These are phyloP conservation scores for Cyberlindnera amylophila DNA, from an alignment of 805 yeast species.

Conservation along the genomic window DNA sequence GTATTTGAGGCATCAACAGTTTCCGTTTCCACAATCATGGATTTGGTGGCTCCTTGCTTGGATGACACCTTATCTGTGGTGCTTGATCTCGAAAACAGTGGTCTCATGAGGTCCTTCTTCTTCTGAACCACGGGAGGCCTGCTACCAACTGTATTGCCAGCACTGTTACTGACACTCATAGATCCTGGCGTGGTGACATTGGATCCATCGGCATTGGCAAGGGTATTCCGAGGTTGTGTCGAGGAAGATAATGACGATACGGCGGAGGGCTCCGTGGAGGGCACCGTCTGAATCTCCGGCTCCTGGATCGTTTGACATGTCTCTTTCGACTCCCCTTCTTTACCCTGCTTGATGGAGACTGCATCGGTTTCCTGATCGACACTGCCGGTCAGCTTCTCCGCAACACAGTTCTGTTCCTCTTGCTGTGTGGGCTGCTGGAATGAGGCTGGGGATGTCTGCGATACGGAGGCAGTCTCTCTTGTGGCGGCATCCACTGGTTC, in stretches of 20 bases:
- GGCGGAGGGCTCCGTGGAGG: too few relatives aligned
- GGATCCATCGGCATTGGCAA: background rate
- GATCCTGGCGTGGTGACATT: background rate
- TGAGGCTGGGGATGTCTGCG: too few relatives aligned
- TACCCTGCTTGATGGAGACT: too few relatives aligned
- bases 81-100: slow-evolving; percentile 24
- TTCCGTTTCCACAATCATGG: slow-evolving; percentile 59
- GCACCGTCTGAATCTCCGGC: too few relatives aligned
- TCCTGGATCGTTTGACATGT: too few relatives aligned
- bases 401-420: background rate
- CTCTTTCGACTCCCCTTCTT: too few relatives aligned
- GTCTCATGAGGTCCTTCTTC: slow-evolving; percentile 25
- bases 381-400: background rate
- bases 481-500: too few relatives aligned
- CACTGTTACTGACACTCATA: slow-evolving; percentile 4
- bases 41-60: slow-evolving; percentile 21
- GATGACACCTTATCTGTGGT: slow-evolving; percentile 22
- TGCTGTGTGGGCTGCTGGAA: too few relatives aligned
- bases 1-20: slow-evolving; percentile 46
- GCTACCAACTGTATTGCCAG: slow-evolving; percentile 5
- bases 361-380: too few relatives aligned
- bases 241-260: too few relatives aligned
- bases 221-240: background rate
- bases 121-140: slow-evolving; percentile 8
- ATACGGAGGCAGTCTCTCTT: too few relatives aligned